Conservation (phyloP, 1,284 basidiomycete genomes). For the Caloboletus inedulis region DNA sequence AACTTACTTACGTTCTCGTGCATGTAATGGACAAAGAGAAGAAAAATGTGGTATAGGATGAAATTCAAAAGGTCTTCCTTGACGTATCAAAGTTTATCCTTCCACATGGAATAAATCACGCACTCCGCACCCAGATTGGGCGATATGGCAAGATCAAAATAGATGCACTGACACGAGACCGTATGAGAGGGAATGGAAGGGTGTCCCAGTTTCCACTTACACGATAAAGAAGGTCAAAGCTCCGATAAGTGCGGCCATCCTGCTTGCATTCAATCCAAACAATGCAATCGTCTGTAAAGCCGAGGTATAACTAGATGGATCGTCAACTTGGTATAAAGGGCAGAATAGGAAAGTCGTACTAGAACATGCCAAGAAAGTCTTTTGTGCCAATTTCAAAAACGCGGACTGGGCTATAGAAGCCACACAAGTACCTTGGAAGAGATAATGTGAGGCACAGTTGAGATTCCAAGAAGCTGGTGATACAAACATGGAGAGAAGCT, state of each 20-base stretch:
- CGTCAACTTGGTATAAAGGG: conserved; percentile 1
- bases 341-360: conserved; percentile 43
- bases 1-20: conserved; percentile 42
- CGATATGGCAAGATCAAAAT: conserved; percentile 53
- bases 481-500: conserved; percentile 56
- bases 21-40: conserved; percentile 56
- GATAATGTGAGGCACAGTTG: conserved; percentile 9
- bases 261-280: conserved; percentile 70
- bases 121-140: conserved; percentile 54
- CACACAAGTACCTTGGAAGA: conserved; percentile 50
- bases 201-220: conserved; percentile 37
- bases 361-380: conserved; percentile 63
- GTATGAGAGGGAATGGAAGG: background rate
- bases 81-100: conserved; percentile 11
- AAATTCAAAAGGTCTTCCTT: conserved; percentile 61
- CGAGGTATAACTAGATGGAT: conserved; percentile 42
- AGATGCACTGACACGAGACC: conserved; percentile 40
- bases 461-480: background rate
- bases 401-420: conserved; percentile 42
- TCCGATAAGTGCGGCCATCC: conserved; percentile 63
- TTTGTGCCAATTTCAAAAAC: conserved; percentile 43
- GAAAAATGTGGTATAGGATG: conserved; percentile 57
- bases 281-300: conserved; percentile 74
- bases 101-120: conserved; percentile 21
- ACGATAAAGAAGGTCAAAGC: conserved; percentile 57